These are phyloP conservation scores for Gossypium mustelinum DNA, from an alignment of 345 rosid species.

Conservation along the genomic window DNA sequence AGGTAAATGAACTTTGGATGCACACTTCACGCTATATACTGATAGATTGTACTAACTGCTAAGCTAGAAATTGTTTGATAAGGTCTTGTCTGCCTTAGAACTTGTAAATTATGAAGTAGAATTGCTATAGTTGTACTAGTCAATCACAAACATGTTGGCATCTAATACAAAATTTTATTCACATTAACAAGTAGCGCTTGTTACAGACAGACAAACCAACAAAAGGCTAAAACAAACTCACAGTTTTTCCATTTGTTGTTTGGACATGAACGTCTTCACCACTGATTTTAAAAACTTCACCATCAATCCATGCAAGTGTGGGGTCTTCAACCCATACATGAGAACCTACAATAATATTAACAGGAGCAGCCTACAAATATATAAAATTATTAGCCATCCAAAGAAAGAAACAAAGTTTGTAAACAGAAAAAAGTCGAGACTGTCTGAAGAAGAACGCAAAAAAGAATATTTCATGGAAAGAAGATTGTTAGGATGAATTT, in stretches of 20 bases:
- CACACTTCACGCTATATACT: slow-evolving; percentile 12
- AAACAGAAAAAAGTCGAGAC: neutral
- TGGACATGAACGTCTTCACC: slow-evolving; percentile 19
- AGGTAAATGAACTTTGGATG: slow-evolving; percentile 4
- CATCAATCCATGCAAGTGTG: slow-evolving; percentile 16
- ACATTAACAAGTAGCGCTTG: neutral
- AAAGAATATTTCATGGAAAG: neutral
- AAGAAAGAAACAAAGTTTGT: neutral
- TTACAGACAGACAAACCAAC: neutral
- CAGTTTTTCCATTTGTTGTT: slow-evolving; percentile 19
- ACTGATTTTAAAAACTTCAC: slow-evolving; percentile 17
- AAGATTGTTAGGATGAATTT: neutral
- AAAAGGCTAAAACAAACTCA: slow-evolving; percentile 5
- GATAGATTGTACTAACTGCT: slow-evolving; percentile 10
- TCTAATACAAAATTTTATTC: slow-evolving; percentile 6
- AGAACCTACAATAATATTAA: slow-evolving; percentile 20
- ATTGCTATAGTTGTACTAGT: neutral
- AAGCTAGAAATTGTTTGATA: neutral
- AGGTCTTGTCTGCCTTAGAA: slow-evolving; percentile 2
- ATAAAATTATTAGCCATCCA: slow-evolving; percentile 1
- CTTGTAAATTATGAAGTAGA: neutral
- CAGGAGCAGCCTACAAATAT: slow-evolving; percentile 9
- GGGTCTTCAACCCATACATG: slow-evolving; percentile 19
- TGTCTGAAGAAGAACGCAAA: neutral
- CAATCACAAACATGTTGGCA: neutral